Conservation (phyloP, 106 monocot species). For the Platanthera guangdongensis region DNA sequence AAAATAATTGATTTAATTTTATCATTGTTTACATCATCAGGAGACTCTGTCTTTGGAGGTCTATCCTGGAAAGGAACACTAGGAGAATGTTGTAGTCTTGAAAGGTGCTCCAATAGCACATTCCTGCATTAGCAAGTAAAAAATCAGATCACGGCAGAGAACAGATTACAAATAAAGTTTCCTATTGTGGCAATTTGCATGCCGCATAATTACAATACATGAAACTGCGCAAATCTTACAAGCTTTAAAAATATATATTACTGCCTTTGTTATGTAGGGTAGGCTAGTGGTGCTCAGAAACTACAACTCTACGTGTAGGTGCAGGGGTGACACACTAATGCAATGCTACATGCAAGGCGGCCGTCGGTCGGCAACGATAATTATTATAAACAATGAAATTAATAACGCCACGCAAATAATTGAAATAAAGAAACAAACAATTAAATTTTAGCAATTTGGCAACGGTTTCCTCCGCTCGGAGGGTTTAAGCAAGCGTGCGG, state of each 20-base stretch:
- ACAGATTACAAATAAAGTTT: background rate
- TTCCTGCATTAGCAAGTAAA: conserved; percentile 15
- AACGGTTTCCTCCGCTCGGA: no score
- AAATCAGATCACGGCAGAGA: background rate
- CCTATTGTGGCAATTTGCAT: background rate
- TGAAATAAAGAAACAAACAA: no score
- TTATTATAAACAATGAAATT: no score
- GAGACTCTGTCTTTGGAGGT: conserved; percentile 31
- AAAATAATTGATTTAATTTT: background rate
- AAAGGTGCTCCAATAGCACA: conserved; percentile 34
- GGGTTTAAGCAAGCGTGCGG: no score
- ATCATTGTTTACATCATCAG: conserved; percentile 19
- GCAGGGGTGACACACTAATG: no score
- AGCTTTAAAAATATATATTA: background rate
- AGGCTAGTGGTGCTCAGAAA: no score
- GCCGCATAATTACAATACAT: background rate
- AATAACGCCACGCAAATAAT: no score
- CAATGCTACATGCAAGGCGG: no score
- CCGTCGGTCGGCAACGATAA: no score
- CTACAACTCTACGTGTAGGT: no score
- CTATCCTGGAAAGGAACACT: conserved; percentile 37
- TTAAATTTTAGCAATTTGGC: no score
- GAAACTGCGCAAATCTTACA: background rate
- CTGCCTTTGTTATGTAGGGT: no score
- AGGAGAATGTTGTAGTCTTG: conserved; percentile 31